A percentile compares a stretch with the other conserved stretches of the same genome.
phyloP scores from a whole-genome alignment of 2,329 filamentous ascomycete species.

The Alternaria ethzedia region DNA sequence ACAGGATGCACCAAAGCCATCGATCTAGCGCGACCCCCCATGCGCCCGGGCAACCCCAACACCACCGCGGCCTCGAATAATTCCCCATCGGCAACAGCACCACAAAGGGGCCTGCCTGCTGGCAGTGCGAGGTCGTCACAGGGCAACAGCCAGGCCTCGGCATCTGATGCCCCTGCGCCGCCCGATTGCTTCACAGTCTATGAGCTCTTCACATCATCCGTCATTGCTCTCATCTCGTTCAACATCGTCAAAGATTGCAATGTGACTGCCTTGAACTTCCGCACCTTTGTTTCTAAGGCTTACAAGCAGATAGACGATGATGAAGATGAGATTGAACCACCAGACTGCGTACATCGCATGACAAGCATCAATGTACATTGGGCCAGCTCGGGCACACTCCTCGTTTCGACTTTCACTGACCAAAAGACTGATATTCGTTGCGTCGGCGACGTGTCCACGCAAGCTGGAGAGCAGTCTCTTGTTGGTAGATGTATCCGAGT shows the following conservation, averaged over 20 bases:
- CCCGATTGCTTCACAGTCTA: conserved; percentile 45
- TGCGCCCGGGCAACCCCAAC: conserved; percentile 29
- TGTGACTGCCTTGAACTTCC: conserved; percentile 45
- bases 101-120: conserved; percentile 27
- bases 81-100: conserved; percentile 26
- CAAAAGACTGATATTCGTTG: conserved; percentile 30
- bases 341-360: conserved; percentile 27
- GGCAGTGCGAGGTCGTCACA: conserved; percentile 27
- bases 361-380: conserved; percentile 42
- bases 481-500: conserved; percentile 42
- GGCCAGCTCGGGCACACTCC: conserved; percentile 43
- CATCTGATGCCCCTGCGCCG: conserved; percentile 25
- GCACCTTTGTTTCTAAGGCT: conserved; percentile 43
- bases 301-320: conserved; percentile 11
- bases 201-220: conserved; percentile 47
- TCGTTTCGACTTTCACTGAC: conserved; percentile 40
- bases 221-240: conserved; percentile 45
- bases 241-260: conserved; percentile 40
- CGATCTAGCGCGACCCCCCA: conserved; percentile 41
- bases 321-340: conserved; percentile 4
- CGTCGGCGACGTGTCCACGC: conserved; percentile 17
- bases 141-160: conserved; percentile 18
- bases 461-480: conserved; percentile 26
- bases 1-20: conserved; percentile 41
- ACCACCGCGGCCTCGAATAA: conserved; percentile 22